phyloP scores from a whole-genome alignment of 2,329 filamentous ascomycete genomes.

The Monilinia fructicola region DNA sequence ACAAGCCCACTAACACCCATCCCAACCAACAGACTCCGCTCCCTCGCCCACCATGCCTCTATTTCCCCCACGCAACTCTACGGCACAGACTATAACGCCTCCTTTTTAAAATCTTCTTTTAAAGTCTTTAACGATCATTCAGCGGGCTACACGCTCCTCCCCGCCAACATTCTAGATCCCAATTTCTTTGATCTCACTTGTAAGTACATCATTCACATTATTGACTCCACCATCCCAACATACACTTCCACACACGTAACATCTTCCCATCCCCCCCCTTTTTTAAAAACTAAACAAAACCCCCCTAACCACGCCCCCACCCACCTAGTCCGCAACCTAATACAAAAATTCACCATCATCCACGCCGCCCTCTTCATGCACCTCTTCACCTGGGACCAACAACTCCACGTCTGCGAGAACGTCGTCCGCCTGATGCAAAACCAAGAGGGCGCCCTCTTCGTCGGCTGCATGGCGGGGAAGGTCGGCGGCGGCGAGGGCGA shows the following conservation, averaged over 20 bases:
- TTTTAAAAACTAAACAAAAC: no score
- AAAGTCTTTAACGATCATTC: conserved; percentile 43
- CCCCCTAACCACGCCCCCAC: no score
- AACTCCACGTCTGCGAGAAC: conserved; percentile 18
- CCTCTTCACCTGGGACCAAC: conserved; percentile 25
- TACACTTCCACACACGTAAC: no score
- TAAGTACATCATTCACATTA: no score
- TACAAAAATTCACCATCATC: conserved; percentile 22
- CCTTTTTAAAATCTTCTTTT: conserved; percentile 42
- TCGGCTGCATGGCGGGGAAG: conserved; percentile 20
- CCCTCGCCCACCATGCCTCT: conserved; percentile 41
- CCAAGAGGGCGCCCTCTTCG: conserved; percentile 12
- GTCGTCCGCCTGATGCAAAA: conserved; percentile 1
- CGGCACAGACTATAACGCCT: conserved; percentile 40
- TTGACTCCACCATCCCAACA: no score
- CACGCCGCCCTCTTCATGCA: conserved; percentile 24
- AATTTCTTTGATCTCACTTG: conserved; percentile 22
- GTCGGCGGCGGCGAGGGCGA: conserved; percentile 11
- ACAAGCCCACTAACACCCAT: background rate
- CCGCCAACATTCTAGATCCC: conserved; percentile 20
- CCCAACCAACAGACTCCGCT: conserved; percentile 36
- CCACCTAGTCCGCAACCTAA: conserved; percentile 2
- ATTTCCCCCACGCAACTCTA: conserved; percentile 39
- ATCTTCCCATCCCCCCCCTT: no score
- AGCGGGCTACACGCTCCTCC: conserved; percentile 4